Evolutionary conservation across 176 grass and related monocot genomes (phyloP), one percentile per base, ranked within the genome.

Genomic region (Cenchrus purpureus): DNA sequence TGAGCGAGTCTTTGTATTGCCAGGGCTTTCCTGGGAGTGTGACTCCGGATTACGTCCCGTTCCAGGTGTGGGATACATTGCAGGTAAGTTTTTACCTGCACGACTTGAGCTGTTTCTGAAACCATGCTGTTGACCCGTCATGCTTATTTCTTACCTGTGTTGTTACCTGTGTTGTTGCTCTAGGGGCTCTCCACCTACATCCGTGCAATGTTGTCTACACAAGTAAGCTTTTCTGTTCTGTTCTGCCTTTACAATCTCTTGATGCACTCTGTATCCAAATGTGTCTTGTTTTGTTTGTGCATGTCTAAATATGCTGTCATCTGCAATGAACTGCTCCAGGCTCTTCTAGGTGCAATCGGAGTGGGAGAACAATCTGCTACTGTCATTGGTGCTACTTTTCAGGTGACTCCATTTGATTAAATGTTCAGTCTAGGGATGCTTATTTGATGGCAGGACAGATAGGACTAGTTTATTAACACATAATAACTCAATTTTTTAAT

Each of bases 381-480:
- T 12, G 91, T 98, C 52, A 98, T 98, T 56, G 97, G 97, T 91
- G 93, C 97, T 80, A 95, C 96, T 60, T 98, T 98, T 84, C 97
- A 98, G 91, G 97, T 98, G 71, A 68, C 6, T 52, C 7, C 15
- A 16, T 80, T 61, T 52, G 28, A 3, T 81, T 10, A 5, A 45
- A 44, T 4, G 22, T 56, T 37, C 19, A 71, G 19, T 57, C 3
- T 70, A 70, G 2, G 7, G 3, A 58, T 32, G 43, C 5, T 68
- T 78, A 14, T 34, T 29, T 65, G 13, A 45, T 57, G 2, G 6
- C 15, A 78, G 28, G 4, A 28, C 7, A 87, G 34, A 48, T 34
- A 3, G 29, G 20, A 37, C 29, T 65, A 49, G 59, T 52, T 65
- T 71, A 11, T 42, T 46, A 7, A 74, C 44, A 71, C 22, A 29